phyloP scores from a whole-genome alignment of 768 basidiomycete genomes.

The Infundibulicybe gibba region DNA sequence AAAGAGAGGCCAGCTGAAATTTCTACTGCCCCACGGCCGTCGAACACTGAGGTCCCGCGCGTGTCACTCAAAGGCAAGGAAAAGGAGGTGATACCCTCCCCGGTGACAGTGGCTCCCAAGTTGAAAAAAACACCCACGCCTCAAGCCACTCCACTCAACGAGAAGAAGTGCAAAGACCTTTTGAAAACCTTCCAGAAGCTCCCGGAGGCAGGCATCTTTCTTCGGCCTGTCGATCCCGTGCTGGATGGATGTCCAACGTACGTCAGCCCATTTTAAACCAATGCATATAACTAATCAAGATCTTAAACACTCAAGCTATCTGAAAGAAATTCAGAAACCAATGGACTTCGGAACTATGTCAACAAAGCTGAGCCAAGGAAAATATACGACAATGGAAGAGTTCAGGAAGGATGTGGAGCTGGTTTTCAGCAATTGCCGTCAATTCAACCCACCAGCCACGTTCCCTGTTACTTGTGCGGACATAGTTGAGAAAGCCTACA shows the following conservation, averaged over 20 bases:
- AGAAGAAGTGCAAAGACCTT: constrained; percentile 80
- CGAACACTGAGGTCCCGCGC: constrained; percentile 27
- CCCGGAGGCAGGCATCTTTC: constrained; percentile 71
- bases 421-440: constrained; percentile 84
- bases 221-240: constrained; percentile 79
- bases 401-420: constrained; percentile 79
- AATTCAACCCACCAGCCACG: constrained; percentile 86
- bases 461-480: constrained; percentile 73
- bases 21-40: constrained; percentile 13
- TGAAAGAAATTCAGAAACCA: constrained; percentile 85
- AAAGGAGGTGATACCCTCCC: constrained; percentile 40
- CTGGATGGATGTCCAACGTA: constrained; percentile 89
- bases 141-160: constrained; percentile 57
- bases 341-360: constrained; percentile 92
- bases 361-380: constrained; percentile 58
- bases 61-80: constrained; percentile 73
- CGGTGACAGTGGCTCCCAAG: constrained; percentile 28
- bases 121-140: constrained; percentile 30
- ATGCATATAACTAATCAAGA: constrained; percentile 7
- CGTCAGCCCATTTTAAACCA: constrained; percentile 23
- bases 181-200: constrained; percentile 56
- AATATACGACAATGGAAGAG: constrained; percentile 79
- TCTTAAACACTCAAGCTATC: constrained; percentile 55
- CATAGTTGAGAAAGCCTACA: constrained; percentile 68
- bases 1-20: constrained; percentile 37